Evolutionary conservation across 805 yeast genomes (phyloP).

Genomic region (Wickerhamiella occidentalis): DNA sequence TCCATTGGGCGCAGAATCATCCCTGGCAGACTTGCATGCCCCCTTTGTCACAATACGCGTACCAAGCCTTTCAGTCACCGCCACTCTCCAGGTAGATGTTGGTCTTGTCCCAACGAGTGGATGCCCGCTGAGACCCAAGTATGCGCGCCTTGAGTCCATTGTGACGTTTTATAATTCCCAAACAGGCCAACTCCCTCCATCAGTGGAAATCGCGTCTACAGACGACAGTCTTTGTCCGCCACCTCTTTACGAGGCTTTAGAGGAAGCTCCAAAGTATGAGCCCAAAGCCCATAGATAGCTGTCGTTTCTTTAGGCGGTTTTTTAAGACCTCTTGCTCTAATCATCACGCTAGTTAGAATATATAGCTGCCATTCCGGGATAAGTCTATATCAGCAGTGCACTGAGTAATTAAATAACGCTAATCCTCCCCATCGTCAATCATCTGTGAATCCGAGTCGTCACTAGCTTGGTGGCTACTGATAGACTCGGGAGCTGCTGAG

Average conservation of each 20-base stretch:
- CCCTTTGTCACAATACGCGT: neutral
- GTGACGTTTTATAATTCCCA: neutral
- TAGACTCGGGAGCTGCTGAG: neutral
- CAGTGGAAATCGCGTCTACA: neutral
- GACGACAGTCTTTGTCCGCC: neutral
- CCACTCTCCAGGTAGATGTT: slow-evolving; percentile 7
- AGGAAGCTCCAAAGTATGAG: neutral
- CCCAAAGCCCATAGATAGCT: neutral
- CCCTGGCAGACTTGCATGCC: neutral
- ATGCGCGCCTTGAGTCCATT: neutral
- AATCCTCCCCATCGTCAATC: neutral
- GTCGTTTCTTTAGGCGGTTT: too few relatives aligned
- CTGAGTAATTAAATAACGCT: too few relatives aligned
- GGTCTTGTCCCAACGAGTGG: slow-evolving; percentile 6
- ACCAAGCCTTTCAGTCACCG: slow-evolving; percentile 4
- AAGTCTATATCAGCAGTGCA: too few relatives aligned
- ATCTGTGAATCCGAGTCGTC: neutral
- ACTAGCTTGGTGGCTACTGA: neutral
- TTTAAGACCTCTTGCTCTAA: too few relatives aligned
- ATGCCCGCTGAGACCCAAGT: neutral
- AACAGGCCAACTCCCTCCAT: neutral
- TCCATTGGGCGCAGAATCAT: neutral
- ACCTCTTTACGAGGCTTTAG: neutral
- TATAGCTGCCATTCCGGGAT: too few relatives aligned
- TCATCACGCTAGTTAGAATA: too few relatives aligned